phyloP scores from a whole-genome alignment of 805 yeast genomes.

The Jamesozyma hellenica region DNA sequence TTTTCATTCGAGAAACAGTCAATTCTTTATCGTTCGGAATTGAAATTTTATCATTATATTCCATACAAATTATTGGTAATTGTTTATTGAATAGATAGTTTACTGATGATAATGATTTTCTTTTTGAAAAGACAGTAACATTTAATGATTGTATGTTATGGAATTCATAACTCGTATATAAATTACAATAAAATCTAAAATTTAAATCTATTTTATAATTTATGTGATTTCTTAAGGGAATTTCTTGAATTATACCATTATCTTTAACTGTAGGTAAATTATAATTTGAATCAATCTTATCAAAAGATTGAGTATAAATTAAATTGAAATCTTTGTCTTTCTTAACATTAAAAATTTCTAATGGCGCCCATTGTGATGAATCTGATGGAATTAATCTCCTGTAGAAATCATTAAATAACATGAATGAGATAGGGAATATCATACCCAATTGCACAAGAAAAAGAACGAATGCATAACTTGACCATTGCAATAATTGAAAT shows the following conservation, averaged over 20 bases:
- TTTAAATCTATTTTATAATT: constrained; percentile 21
- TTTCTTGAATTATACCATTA: constrained; percentile 19
- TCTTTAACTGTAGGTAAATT: constrained; percentile 11
- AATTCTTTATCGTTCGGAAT: constrained; percentile 1
- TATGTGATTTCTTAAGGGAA: constrained; percentile 17
- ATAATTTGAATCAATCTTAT: constrained; percentile 9
- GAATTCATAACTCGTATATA: neutral
- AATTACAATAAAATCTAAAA: constrained; percentile 16
- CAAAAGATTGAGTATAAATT: constrained; percentile 8
- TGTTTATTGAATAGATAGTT: neutral
- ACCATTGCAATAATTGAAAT: constrained; percentile 25
- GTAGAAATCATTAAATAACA: constrained; percentile 25
- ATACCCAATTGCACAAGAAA: constrained; percentile 17
- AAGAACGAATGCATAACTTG: constrained; percentile 11
- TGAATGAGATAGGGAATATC: constrained; percentile 21
- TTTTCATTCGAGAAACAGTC: neutral
- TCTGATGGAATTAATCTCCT: constrained; percentile 21
- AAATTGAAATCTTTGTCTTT: neutral
- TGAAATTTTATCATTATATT: neutral
- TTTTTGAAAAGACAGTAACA: neutral
- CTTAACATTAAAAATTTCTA: constrained; percentile 8
- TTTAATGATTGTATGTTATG: constrained; percentile 1
- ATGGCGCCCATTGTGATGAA: constrained; percentile 18
- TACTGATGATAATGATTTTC: neutral
- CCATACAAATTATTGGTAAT: constrained; percentile 4